phyloP scores from a whole-genome alignment of 495 filamentous ascomycete genomes.

The Neurospora sublineolata region DNA sequence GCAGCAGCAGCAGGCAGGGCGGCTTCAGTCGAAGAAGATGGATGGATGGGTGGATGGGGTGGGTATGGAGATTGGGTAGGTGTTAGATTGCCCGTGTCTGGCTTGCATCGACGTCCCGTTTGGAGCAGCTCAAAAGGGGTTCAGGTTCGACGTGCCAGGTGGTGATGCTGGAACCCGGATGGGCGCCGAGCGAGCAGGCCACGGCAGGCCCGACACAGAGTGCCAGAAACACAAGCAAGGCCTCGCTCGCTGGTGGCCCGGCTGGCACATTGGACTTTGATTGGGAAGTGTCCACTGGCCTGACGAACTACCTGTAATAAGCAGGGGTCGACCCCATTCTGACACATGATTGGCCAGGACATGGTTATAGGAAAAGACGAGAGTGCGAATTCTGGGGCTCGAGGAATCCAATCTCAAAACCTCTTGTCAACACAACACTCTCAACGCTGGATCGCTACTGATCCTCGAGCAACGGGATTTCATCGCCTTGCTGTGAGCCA shows the following conservation, averaged over 20 bases:
- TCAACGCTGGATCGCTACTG: neutral
- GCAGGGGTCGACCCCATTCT: constrained; percentile 4
- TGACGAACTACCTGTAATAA: no score
- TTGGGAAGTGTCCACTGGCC: constrained; percentile 5
- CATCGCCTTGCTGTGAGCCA: neutral
- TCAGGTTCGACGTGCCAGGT: constrained; percentile 5
- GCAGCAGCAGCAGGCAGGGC: neutral
- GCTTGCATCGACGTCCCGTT: constrained; percentile 4
- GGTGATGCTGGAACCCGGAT: neutral
- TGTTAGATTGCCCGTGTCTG: constrained; percentile 12
- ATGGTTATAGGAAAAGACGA: neutral
- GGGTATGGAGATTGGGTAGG: neutral
- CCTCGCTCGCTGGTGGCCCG: neutral
- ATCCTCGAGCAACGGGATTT: neutral
- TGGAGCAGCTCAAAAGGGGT: constrained; percentile 24
- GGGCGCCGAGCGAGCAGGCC: neutral
- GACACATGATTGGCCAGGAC: constrained; percentile 14
- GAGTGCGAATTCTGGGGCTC: neutral
- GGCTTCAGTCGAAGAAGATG: constrained; percentile 1
- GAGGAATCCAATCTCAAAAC: constrained; percentile 1
- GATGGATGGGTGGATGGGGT: neutral
- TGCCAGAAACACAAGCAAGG: neutral
- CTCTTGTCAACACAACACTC: neutral
- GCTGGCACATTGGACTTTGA: constrained; percentile 8
- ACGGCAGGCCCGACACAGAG: neutral